A percentile compares a stretch with the other conserved stretches of the same genome.
Evolutionary conservation across 768 basidiomycete genomes (phyloP).

Genomic region (Ephemerocybe angulata): DNA sequence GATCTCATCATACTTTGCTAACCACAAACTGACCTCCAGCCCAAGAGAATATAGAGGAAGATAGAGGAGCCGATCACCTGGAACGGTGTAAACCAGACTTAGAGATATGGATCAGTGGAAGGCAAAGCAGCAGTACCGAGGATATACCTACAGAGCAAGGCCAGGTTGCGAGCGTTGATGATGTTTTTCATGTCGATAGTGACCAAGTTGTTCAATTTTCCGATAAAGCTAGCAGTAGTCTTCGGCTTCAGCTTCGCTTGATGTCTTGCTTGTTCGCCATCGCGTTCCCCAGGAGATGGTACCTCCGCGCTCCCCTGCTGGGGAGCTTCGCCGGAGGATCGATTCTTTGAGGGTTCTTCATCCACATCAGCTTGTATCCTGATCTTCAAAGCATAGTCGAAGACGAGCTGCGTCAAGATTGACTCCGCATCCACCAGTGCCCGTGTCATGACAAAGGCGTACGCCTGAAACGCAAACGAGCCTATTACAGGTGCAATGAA

Average conservation of each 20-base stretch:
- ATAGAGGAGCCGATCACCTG: constrained; percentile 37
- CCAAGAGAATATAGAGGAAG: constrained; percentile 45
- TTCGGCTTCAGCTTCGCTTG: not conserved
- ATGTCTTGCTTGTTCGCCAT: not conserved
- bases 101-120: not conserved
- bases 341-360: not conserved
- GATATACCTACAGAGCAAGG: constrained; percentile 8
- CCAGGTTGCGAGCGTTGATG: constrained; percentile 19
- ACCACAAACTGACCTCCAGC: constrained; percentile 38
- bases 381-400: constrained; percentile 50
- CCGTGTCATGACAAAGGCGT: constrained; percentile 43
- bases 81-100: constrained; percentile 38
- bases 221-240: constrained; percentile 43
- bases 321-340: no score
- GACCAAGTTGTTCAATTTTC: constrained; percentile 72
- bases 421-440: constrained; percentile 46
- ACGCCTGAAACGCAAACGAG: constrained; percentile 24
- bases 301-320: not conserved
- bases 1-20: not conserved
- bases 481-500: constrained; percentile 7
- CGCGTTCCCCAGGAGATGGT: not conserved
- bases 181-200: constrained; percentile 51
- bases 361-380: constrained; percentile 57
- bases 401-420: constrained; percentile 36
- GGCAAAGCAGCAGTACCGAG: not conserved